These are phyloP conservation scores for Croton laevigatus DNA, from an alignment of 441 rosid genomes.

Conservation along the genomic window DNA sequence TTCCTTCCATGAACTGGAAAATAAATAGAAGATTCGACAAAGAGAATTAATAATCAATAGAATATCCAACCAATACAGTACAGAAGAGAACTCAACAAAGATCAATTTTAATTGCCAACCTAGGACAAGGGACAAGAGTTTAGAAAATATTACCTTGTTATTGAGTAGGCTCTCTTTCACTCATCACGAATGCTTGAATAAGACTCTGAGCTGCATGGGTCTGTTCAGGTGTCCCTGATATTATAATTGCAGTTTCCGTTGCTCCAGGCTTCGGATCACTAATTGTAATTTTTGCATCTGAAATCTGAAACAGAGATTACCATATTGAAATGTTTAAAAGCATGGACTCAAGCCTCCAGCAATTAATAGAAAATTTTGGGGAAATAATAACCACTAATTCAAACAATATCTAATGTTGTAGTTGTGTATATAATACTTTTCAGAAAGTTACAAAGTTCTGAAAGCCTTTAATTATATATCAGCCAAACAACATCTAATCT, in stretches of 20 bases:
- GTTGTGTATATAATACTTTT: no score
- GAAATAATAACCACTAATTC: conserved; percentile 1
- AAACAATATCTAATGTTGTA: neutral
- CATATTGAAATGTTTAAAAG: conserved; percentile 11
- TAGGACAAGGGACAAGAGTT: neutral
- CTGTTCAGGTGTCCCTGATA: conserved; percentile 89
- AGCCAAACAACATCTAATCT: no score
- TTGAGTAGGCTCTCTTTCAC: conserved; percentile 47
- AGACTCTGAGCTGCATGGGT: conserved; percentile 85
- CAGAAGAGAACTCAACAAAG: neutral
- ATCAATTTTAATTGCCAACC: conserved; percentile 6
- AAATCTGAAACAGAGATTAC: conserved; percentile 39
- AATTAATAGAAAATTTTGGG: neutral
- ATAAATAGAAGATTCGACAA: neutral
- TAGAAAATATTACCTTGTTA: conserved; percentile 27
- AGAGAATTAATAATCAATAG: neutral
- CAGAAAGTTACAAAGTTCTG: no score
- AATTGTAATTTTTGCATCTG: conserved; percentile 66
- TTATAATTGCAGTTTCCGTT: conserved; percentile 55
- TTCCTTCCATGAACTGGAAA: conserved; percentile 17
- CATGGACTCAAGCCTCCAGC: neutral
- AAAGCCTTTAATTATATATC: no score
- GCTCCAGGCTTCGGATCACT: conserved; percentile 62
- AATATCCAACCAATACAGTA: neutral
- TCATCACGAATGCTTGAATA: conserved; percentile 78